Percentiles rank a stretch among this genome's conserved stretches.
These are phyloP conservation scores for Patellaria atrata DNA, from an alignment of 495 filamentous ascomycete genomes.

Conservation along the genomic window DNA sequence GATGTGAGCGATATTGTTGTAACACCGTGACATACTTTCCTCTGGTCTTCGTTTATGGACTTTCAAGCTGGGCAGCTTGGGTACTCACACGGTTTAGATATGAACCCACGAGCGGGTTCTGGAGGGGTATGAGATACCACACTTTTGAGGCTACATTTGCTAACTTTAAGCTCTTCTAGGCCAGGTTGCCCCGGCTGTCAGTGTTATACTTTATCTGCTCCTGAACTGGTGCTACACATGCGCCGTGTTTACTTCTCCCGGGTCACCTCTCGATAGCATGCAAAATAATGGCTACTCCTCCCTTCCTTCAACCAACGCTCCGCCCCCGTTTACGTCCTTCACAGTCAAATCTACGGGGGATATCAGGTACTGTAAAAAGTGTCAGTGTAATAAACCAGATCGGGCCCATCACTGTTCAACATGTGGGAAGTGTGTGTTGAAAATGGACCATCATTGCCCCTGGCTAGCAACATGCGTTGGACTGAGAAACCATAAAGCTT, in stretches of 20 bases:
- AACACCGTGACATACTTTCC: slow-evolving; percentile 70
- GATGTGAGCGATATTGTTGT: slow-evolving; percentile 76
- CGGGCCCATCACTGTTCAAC: slow-evolving; percentile 93
- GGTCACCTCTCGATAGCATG: slow-evolving; percentile 44
- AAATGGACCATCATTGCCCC: slow-evolving; percentile 99
- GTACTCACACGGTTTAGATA: too few species aligned
- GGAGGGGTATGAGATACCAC: too few species aligned
- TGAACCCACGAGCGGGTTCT: too few species aligned
- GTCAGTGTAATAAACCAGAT: slow-evolving; percentile 82
- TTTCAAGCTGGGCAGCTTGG: slow-evolving; percentile 83
- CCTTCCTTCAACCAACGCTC: slow-evolving; percentile 48
- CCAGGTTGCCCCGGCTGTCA: slow-evolving; percentile 36
- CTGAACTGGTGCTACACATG: slow-evolving; percentile 78
- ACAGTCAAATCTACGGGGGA: slow-evolving; percentile 80
- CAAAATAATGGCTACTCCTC: slow-evolving; percentile 41
- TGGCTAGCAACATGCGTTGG: slow-evolving; percentile 96
- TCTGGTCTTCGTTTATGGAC: slow-evolving; percentile 70
- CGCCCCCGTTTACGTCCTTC: slow-evolving; percentile 49
- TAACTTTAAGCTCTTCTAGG: too few species aligned
- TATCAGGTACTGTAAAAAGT: slow-evolving; percentile 91
- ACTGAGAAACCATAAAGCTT: slow-evolving; percentile 86
- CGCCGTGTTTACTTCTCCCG: slow-evolving; percentile 85
- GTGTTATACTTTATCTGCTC: slow-evolving; percentile 57
- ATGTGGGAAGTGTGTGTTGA: slow-evolving; percentile 83
- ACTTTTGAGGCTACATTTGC: too few species aligned